Percentiles rank a stretch among this genome's conserved stretches.
Evolutionary conservation across 768 basidiomycete genomes (phyloP).

Genomic region (Lentinula aciculospora): DNA sequence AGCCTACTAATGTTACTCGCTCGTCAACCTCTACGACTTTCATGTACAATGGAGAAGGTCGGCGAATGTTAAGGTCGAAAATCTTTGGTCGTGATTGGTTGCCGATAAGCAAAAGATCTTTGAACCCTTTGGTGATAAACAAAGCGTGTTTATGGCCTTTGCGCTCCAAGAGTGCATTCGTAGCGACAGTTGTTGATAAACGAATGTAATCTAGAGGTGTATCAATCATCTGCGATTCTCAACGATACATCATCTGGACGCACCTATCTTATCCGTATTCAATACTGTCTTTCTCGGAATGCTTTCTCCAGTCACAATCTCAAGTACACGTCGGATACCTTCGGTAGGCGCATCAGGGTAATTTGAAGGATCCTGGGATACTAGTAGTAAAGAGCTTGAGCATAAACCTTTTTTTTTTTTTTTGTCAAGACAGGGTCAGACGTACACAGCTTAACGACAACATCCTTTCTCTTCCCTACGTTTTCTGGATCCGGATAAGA

Average conservation of each 20-base stretch:
- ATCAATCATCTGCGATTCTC: neutral
- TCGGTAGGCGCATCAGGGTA: slow-evolving; percentile 94
- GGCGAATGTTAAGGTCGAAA: slow-evolving; percentile 89
- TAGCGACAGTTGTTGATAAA: slow-evolving; percentile 91
- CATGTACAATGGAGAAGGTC: slow-evolving; percentile 71
- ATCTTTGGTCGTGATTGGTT: slow-evolving; percentile 94
- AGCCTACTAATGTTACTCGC: slow-evolving; percentile 91
- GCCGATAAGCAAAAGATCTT: slow-evolving; percentile 87
- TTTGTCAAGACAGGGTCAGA: too few relatives aligned
- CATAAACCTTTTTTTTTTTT: too few relatives aligned
- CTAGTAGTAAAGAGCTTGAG: slow-evolving; percentile 30
- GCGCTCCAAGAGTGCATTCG: slow-evolving; percentile 91
- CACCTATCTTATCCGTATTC: slow-evolving; percentile 78
- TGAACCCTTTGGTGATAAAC: slow-evolving; percentile 87
- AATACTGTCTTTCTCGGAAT: slow-evolving; percentile 65
- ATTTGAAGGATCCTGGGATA: slow-evolving; percentile 84
- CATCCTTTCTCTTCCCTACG: slow-evolving; percentile 55
- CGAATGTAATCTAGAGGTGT: slow-evolving; percentile 72
- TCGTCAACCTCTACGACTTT: slow-evolving; percentile 78
- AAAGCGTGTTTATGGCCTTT: slow-evolving; percentile 91
- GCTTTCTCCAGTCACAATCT: slow-evolving; percentile 61
- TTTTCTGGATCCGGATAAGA: slow-evolving; percentile 73
- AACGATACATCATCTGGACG: slow-evolving; percentile 9
- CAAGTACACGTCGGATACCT: slow-evolving; percentile 83
- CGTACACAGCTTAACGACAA: slow-evolving; percentile 87